Conservation (phyloP, 2,329 filamentous ascomycete species). For the Aspergillus carbonarius region DNA sequence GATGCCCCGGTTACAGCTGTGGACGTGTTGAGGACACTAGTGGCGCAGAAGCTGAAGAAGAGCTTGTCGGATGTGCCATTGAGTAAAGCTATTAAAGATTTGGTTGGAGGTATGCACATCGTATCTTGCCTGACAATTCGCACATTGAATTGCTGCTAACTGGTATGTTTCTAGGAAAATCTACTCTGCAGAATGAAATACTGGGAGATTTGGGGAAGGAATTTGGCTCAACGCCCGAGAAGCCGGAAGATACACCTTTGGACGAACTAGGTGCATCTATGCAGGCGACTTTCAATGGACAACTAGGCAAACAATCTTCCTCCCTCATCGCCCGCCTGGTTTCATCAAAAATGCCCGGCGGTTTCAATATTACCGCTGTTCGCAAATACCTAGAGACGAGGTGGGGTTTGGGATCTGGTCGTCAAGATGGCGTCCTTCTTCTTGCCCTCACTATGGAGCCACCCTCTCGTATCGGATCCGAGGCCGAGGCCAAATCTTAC, state of each 20-base stretch:
- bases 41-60: slow-evolving; percentile 99
- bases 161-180: slow-evolving; percentile 69
- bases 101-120: slow-evolving; percentile 79
- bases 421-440: slow-evolving; percentile 87
- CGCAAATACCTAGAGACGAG: slow-evolving; percentile 92
- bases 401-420: slow-evolving; percentile 82
- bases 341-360: slow-evolving; percentile 98
- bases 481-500: slow-evolving; percentile 88
- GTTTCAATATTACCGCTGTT: slow-evolving; percentile 96
- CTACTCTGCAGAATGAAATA: slow-evolving; percentile 97
- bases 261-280: slow-evolving; percentile 94
- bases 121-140: not conserved
- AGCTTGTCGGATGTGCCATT: slow-evolving; percentile 81
- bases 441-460: slow-evolving; percentile 93
- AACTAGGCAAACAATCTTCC: slow-evolving; percentile 93
- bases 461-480: slow-evolving; percentile 79
- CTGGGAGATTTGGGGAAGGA: slow-evolving; percentile 97
- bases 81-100: slow-evolving; percentile 96
- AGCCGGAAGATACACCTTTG: slow-evolving; percentile 94
- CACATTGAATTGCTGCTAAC: slow-evolving; percentile 8
- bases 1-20: slow-evolving; percentile 85
- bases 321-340: slow-evolving; percentile 92
- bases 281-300: slow-evolving; percentile 98
- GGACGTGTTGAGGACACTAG: slow-evolving; percentile 82
- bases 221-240: slow-evolving; percentile 96